These are phyloP conservation scores for Physaria fendleri DNA, from an alignment of 345 rosid species.

Conservation along the genomic window DNA sequence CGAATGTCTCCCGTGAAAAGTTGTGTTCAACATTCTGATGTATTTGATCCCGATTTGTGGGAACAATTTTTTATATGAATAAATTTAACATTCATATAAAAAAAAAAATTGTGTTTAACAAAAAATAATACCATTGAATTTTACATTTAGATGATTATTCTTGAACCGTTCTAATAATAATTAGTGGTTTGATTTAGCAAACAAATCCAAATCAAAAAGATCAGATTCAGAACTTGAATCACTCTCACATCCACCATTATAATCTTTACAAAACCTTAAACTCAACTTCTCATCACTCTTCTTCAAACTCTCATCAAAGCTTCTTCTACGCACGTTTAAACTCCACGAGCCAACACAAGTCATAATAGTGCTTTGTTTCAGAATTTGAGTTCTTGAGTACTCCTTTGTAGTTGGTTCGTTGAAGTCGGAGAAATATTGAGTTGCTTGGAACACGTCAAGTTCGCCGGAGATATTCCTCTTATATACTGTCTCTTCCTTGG, in stretches of 20 bases:
- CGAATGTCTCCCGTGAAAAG: too few species aligned
- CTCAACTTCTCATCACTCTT: slow-evolving; percentile 6
- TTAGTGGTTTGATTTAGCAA: slow-evolving; percentile 14
- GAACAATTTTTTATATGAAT: too few species aligned
- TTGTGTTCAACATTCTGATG: too few species aligned
- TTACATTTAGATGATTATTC: slow-evolving; percentile 1
- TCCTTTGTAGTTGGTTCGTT: slow-evolving; percentile 28
- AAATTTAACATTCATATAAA: too few species aligned
- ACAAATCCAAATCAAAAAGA: slow-evolving; percentile 68
- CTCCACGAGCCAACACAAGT: slow-evolving; percentile 51
- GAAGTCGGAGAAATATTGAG: slow-evolving; percentile 68
- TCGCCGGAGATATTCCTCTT: slow-evolving; percentile 68
- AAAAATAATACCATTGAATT: not conserved
- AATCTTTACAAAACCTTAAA: slow-evolving; percentile 16
- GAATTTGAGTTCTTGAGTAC: slow-evolving; percentile 18
- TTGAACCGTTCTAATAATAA: slow-evolving; percentile 1
- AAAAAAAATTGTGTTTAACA: too few species aligned
- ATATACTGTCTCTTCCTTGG: slow-evolving; percentile 6
- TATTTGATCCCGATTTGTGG: too few species aligned
- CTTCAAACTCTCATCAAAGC: slow-evolving; percentile 42
- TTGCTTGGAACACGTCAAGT: slow-evolving; percentile 92
- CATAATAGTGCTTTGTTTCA: slow-evolving; percentile 22
- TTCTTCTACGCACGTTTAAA: slow-evolving; percentile 43
- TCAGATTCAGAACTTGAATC: slow-evolving; percentile 95
- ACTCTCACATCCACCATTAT: slow-evolving; percentile 57